phyloP scores from a whole-genome alignment of 306 rosid genomes.

The Canavalia gladiata region DNA sequence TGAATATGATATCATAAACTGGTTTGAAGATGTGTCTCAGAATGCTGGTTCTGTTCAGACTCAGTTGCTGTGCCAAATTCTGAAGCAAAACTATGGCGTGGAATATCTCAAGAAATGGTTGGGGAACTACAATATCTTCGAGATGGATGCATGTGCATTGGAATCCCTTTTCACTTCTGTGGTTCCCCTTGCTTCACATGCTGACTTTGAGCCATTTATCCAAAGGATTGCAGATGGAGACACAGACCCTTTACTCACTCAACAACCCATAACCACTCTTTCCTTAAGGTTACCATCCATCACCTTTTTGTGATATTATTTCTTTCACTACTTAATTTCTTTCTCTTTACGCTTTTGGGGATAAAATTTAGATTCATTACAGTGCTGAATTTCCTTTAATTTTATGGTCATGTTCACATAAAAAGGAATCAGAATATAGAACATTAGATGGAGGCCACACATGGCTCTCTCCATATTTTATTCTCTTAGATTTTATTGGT shows the following conservation, averaged over 20 bases:
- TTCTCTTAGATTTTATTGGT: slow-evolving; percentile 26
- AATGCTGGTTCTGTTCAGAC: slow-evolving; percentile 71
- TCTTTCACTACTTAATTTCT: background rate
- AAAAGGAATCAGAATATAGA: slow-evolving; percentile 42
- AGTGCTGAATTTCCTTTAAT: background rate
- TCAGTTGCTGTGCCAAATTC: slow-evolving; percentile 69
- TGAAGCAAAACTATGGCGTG: slow-evolving; percentile 69
- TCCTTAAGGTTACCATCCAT: slow-evolving; percentile 70
- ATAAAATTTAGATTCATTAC: background rate
- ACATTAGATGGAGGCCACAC: slow-evolving; percentile 29
- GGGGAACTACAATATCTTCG: slow-evolving; percentile 59
- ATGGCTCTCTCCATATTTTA: slow-evolving; percentile 21
- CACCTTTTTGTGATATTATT: background rate
- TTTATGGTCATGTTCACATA: slow-evolving; percentile 27
- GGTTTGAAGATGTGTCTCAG: slow-evolving; percentile 77
- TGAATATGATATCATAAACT: slow-evolving; percentile 57
- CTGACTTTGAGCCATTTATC: slow-evolving; percentile 84
- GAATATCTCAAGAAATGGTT: slow-evolving; percentile 84
- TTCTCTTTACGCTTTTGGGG: background rate
- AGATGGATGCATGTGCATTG: slow-evolving; percentile 68
- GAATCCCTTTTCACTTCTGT: slow-evolving; percentile 81
- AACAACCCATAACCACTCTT: slow-evolving; percentile 78
- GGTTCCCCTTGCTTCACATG: slow-evolving; percentile 85
- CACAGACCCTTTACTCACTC: slow-evolving; percentile 69
- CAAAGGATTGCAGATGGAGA: slow-evolving; percentile 88